phyloP scores from a whole-genome alignment of 352 stramenopile species.

The Phytophthora brassicae region DNA sequence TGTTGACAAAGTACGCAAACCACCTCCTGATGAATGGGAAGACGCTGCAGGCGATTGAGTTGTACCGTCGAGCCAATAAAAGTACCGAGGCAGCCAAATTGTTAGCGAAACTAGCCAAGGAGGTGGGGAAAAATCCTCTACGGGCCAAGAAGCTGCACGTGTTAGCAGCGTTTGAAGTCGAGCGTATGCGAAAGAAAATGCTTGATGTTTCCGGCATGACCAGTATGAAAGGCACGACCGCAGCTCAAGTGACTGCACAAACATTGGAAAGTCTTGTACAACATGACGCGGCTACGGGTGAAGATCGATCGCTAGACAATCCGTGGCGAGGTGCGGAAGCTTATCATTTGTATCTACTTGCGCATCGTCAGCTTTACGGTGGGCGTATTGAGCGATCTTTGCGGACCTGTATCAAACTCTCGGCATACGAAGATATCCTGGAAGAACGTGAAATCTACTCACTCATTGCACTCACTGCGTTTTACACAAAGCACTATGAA shows the following conservation, averaged over 20 bases:
- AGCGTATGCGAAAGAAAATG: slow-evolving; percentile 91
- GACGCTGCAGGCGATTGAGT: slow-evolving; percentile 88
- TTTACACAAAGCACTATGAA: slow-evolving; percentile 91
- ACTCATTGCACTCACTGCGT: slow-evolving; percentile 91
- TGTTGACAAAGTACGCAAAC: slow-evolving; percentile 89
- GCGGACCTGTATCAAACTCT: slow-evolving; percentile 86
- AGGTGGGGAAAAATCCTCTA: slow-evolving; percentile 82
- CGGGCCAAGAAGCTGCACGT: slow-evolving; percentile 94
- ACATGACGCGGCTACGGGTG: slow-evolving; percentile 78
- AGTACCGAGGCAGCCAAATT: slow-evolving; percentile 91
- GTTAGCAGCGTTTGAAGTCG: slow-evolving; percentile 92
- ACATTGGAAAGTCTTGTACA: slow-evolving; percentile 92
- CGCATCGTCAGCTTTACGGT: slow-evolving; percentile 91
- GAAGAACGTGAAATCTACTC: slow-evolving; percentile 91
- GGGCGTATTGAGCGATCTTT: slow-evolving; percentile 83
- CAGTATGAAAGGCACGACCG: slow-evolving; percentile 64
- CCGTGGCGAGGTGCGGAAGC: slow-evolving; percentile 93
- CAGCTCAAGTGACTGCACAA: slow-evolving; percentile 83
- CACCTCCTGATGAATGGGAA: slow-evolving; percentile 87
- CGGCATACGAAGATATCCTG: slow-evolving; percentile 92
- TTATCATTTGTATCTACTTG: slow-evolving; percentile 93
- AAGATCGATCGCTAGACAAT: slow-evolving; percentile 89
- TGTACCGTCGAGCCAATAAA: slow-evolving; percentile 93
- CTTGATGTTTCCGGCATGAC: slow-evolving; percentile 71
- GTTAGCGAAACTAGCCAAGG: slow-evolving; percentile 84